Evolutionary conservation across 805 yeast genomes (phyloP), one percentile per base, ranked within the genome.

Genomic region (Metschnikowia kunwiensis): DNA sequence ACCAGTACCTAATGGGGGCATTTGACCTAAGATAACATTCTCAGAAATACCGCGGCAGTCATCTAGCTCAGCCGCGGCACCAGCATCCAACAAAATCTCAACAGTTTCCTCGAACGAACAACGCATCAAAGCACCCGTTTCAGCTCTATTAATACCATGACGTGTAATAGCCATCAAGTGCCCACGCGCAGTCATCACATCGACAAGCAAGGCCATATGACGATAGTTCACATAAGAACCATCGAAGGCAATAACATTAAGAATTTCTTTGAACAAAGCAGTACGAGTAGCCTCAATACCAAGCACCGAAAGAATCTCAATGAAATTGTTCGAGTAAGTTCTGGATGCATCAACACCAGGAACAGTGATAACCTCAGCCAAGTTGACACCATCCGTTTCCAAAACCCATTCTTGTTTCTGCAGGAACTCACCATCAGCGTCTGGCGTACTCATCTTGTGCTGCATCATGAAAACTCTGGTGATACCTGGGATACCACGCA

Each of bases 101-200:
- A 93, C 99, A 6, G 99, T 93, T 65, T 93, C 99, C 68, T 93
- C 99, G 71, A 93, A 93, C 27, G 98, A 91, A 72, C 97, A 93
- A 67, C 99, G 80, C 99, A 93, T 93, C 58, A 93, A 75, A 2
- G 98, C 98, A 67, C 99, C 99, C 20, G 99, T 93, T 50, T 93
- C 96, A 24, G 95, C 85, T 68, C 99, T 82, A 66, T 93, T 93
- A 66, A 93, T 91, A 77, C 99, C 99, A 60, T 93, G 98, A 77
- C 99, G 94, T 28, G 97, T 91, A 55, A 93, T 89, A 26, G 99
- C 97, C 86, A 94, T 91, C 63, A 93, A 74, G 58, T 91, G 96
- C 56, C 99, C 99, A 58, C 96, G 82, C 25, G 95, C 86, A 2
- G 99, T 93, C 99, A 93, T 93, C 24, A 89, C 94, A 70, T 93